A percentile compares a stretch with the other conserved stretches of the same genome.
These are phyloP conservation scores for Dalbergia oliveri DNA, from an alignment of 306 rosid species.

Conservation along the genomic window DNA sequence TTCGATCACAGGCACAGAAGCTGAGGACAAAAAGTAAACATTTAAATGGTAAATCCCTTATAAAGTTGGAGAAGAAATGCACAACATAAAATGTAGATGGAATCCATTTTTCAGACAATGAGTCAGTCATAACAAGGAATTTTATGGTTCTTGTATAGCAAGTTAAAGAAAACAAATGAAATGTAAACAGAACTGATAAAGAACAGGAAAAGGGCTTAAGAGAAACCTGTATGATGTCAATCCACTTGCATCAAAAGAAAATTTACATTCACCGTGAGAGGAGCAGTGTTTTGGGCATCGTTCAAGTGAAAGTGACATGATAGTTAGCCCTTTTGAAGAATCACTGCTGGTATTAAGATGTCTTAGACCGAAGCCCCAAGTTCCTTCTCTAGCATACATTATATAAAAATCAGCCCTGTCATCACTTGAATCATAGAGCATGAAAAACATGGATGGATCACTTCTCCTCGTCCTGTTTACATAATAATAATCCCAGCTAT, in stretches of 20 bases:
- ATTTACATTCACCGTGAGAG: slow-evolving; percentile 71
- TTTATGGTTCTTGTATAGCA: background rate
- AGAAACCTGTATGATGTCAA: slow-evolving; percentile 77
- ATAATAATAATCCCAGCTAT: slow-evolving; percentile 78
- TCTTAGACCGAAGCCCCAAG: slow-evolving; percentile 83
- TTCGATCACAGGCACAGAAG: slow-evolving; percentile 84
- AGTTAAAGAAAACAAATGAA: slow-evolving; percentile 30
- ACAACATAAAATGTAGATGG: slow-evolving; percentile 16
- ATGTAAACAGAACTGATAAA: slow-evolving; percentile 23
- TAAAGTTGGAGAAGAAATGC: slow-evolving; percentile 14
- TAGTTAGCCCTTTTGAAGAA: slow-evolving; percentile 56
- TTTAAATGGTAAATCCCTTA: background rate
- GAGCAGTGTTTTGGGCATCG: slow-evolving; percentile 88
- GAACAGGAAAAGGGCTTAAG: slow-evolving; percentile 24
- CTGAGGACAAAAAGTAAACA: slow-evolving; percentile 50
- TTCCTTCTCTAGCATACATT: slow-evolving; percentile 81
- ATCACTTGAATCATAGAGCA: slow-evolving; percentile 68
- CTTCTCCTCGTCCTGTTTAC: slow-evolving; percentile 77
- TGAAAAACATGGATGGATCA: slow-evolving; percentile 72
- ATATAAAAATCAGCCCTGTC: slow-evolving; percentile 69
- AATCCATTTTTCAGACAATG: background rate
- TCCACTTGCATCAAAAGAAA: slow-evolving; percentile 79
- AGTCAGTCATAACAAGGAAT: slow-evolving; percentile 27
- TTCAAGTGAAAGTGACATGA: slow-evolving; percentile 80
- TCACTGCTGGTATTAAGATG: slow-evolving; percentile 47